These are phyloP conservation scores for Madurella fahalii DNA, from an alignment of 2,329 filamentous ascomycete species.

Conservation along the genomic window DNA sequence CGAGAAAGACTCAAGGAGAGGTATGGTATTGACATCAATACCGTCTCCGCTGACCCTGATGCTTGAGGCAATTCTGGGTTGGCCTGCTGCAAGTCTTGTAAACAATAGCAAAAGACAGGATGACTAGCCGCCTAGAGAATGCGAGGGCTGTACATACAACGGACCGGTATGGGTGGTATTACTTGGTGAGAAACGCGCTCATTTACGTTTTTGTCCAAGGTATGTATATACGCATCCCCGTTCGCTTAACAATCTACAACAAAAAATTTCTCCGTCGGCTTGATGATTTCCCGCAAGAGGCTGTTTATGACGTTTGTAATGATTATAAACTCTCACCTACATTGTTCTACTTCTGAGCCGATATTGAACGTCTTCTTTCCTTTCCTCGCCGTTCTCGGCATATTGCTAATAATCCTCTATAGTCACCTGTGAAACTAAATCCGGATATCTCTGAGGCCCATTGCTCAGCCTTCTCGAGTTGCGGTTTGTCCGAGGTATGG, in stretches of 20 bases:
- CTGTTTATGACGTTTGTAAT: constrained; percentile 26
- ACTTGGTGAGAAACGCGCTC: background rate
- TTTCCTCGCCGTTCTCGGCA: background rate
- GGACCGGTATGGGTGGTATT: background rate
- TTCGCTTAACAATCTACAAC: too few relatives aligned
- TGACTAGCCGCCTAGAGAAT: constrained; percentile 18
- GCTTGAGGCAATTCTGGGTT: constrained; percentile 5
- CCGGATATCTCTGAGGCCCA: background rate
- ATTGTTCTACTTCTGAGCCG: constrained; percentile 27
- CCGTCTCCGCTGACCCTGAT: constrained; percentile 50
- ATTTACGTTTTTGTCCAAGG: background rate
- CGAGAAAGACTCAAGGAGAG: constrained; percentile 76
- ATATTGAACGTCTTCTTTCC: background rate
- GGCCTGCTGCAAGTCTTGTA: constrained; percentile 19
- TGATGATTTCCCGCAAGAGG: constrained; percentile 24
- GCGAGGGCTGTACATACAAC: constrained; percentile 18
- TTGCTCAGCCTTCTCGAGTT: background rate
- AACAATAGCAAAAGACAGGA: constrained; percentile 20
- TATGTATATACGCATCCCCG: background rate
- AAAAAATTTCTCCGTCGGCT: background rate
- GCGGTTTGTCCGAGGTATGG: background rate
- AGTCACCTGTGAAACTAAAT: background rate
- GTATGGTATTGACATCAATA: constrained; percentile 81
- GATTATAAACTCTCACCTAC: constrained; percentile 27
- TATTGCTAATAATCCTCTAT: background rate